phyloP scores from a whole-genome alignment of 139 green algal genomes.

The Micromonas pusilla region DNA sequence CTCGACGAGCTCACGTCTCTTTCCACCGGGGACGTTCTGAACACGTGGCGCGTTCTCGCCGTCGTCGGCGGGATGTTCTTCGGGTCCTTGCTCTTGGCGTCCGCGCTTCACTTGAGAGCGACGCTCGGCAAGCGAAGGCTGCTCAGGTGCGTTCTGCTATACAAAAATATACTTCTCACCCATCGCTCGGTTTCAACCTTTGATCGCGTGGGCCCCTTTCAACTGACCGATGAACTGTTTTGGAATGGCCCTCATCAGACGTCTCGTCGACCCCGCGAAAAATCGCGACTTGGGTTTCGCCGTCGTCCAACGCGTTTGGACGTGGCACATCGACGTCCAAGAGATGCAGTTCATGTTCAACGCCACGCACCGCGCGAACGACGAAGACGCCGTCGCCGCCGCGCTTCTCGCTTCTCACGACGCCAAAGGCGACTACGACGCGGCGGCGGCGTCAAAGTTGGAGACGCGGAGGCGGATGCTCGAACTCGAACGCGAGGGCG shows the following conservation, averaged over 20 bases:
- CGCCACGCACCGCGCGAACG: neutral
- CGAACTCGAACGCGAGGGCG: too few relatives aligned
- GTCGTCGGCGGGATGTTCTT: neutral
- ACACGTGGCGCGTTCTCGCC: neutral
- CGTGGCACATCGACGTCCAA: neutral
- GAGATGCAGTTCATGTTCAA: slow-evolving; percentile 1
- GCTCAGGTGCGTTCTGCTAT: too few relatives aligned
- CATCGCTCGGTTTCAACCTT: too few relatives aligned
- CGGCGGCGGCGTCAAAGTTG: too few relatives aligned
- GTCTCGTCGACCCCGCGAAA: neutral
- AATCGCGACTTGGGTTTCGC: neutral
- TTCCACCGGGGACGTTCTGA: neutral
- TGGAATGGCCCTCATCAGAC: neutral
- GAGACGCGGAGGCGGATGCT: too few relatives aligned
- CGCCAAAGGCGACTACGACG: neutral
- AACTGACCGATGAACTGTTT: too few relatives aligned
- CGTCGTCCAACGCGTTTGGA: neutral
- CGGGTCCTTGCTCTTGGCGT: neutral
- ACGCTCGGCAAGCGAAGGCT: too few relatives aligned
- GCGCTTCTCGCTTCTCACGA: neutral
- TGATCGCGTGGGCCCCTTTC: too few relatives aligned
- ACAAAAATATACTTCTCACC: too few relatives aligned
- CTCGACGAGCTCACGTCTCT: neutral
- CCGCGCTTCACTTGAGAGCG: too few relatives aligned
- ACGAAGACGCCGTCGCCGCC: neutral